Evolutionary conservation across 2,329 filamentous ascomycete species (phyloP), one percentile per base, ranked within the genome.

Genomic region (Pestalotiopsis sp.): DNA sequence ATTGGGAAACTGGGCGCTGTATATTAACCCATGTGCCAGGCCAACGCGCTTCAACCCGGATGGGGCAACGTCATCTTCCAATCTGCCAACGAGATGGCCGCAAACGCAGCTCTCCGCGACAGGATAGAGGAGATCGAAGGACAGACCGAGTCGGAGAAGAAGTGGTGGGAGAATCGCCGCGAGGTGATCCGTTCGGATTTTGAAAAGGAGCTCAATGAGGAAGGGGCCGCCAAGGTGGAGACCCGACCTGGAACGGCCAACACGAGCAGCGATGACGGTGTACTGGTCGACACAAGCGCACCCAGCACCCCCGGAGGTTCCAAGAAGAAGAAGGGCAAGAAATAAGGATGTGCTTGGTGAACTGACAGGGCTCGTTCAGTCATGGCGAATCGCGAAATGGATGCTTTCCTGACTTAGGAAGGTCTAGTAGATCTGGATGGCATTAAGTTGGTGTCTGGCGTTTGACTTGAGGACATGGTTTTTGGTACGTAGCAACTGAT

Each of bases 51-150:
- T 72, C 87, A 90, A 1, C 91, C 93, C 63, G 91, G 92, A 80
- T 99, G 96, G 96, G 96, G 96, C 71, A 91, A 96, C 78, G 90
- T 89, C 68, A 98, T 99, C 80, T 99, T 99, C 88, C 96, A 99
- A 81, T 95, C 93, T 61, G 96, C 96, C 67, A 97, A 97, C 81
- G 96, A 99, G 82, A 98, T 99, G 82, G 90, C 92, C 69, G 92
- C 94, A 77, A 98, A 98, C 83, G 88, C 89, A 57, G 83, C 90
- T 61, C 87, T 97, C 76, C 92, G 94, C 73, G 86, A 91, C 72
- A 89, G 91, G 64, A 86, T 97, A 23, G 88, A 91, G 61, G 95
- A 94, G 71, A 90, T 97, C 69, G 90, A 95, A 75, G 83, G 85
- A 36, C 91, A 93, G 76, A 84, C 90, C 1, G 86, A 88, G 11